phyloP scores from a whole-genome alignment of 148 eudicot species.

The Oxyria digyna region DNA sequence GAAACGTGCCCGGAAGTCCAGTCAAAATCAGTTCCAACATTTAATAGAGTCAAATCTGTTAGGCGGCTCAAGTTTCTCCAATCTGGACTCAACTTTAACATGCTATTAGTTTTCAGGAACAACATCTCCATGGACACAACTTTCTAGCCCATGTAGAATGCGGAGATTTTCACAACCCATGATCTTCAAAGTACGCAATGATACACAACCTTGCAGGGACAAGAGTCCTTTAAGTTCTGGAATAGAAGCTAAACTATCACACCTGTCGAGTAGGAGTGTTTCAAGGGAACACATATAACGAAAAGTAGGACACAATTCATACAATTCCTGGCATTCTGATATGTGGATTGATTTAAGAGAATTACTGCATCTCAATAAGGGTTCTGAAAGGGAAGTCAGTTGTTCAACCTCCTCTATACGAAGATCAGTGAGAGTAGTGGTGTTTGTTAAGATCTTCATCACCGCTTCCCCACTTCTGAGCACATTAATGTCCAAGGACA shows the following conservation, averaged over 20 bases:
- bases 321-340: not conserved
- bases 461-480: no score
- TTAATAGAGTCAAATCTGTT: not conserved
- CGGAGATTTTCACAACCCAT: no score
- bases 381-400: no score
- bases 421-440: no score
- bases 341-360: not conserved
- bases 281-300: not conserved
- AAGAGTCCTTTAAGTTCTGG: not conserved
- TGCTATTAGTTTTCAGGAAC: rapidly evolving
- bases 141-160: not conserved
- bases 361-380: no score
- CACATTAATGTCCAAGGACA: no score
- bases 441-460: no score
- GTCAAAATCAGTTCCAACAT: no score
- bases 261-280: not conserved
- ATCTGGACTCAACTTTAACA: not conserved
- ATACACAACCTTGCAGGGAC: no score
- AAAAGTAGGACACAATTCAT: not conserved
- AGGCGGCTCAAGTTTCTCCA: not conserved
- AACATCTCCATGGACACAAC: not conserved
- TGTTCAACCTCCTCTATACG: no score
- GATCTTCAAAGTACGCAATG: no score
- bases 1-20: no score
- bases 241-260: not conserved